Conservation (phyloP, 768 basidiomycete species). For the Panaeolus cyanescens region DNA sequence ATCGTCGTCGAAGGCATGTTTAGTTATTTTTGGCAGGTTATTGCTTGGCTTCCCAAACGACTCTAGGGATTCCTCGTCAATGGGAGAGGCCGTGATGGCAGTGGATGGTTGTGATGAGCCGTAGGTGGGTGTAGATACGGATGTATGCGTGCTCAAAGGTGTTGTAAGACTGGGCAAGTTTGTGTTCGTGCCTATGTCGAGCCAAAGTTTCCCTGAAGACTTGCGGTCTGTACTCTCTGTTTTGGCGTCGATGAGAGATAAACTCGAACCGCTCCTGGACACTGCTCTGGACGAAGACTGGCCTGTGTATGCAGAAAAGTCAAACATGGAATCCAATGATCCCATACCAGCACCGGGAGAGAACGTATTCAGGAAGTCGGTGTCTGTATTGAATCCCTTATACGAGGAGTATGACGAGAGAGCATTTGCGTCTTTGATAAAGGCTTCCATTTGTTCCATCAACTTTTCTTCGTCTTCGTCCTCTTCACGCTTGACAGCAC, state of each 20-base stretch:
- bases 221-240: not conserved
- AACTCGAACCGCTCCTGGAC: not conserved
- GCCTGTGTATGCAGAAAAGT: not conserved
- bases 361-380: not conserved
- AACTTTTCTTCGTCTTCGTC: slow-evolving; percentile 9
- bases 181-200: not conserved
- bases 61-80: not conserved
- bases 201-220: not conserved
- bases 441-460: slow-evolving; percentile 10
- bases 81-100: not conserved
- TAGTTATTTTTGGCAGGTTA: not conserved
- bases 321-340: not conserved
- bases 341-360: not conserved
- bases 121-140: not conserved
- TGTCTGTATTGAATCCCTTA: not conserved
- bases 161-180: not conserved
- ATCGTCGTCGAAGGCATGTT: slow-evolving; percentile 69
- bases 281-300: not conserved
- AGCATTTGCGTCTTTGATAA: not conserved
- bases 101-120: not conserved
- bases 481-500: not conserved
- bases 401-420: not conserved
- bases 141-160: not conserved
- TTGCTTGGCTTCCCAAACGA: slow-evolving; percentile 8
- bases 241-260: not conserved